Conservation (phyloP, 345 rosid genomes). For the Lumnitzera racemosa region DNA sequence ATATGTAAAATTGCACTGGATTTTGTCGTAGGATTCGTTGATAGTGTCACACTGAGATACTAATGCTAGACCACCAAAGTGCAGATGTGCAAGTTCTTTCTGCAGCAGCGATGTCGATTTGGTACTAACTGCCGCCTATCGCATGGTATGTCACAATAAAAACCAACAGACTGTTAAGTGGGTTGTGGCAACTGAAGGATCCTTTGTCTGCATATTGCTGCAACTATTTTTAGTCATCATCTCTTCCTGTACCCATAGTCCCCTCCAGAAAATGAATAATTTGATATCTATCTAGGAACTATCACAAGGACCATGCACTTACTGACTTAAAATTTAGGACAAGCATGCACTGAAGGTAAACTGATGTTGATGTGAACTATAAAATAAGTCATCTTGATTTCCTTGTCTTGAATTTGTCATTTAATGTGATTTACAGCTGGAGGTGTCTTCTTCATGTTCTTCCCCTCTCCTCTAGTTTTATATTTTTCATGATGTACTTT, state of each 20-base stretch:
- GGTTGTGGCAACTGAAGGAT: not conserved
- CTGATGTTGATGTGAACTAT: too few species aligned
- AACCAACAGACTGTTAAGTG: slow-evolving; percentile 7
- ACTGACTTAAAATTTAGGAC: too few species aligned
- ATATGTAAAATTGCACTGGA: not conserved
- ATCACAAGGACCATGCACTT: too few species aligned
- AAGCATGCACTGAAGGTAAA: too few species aligned
- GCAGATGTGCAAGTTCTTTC: slow-evolving; percentile 99
- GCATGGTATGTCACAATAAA: slow-evolving; percentile 62
- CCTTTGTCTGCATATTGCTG: not conserved
- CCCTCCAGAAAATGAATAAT: too few species aligned
- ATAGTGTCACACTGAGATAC: slow-evolving; percentile 18
- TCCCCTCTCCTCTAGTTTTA: too few species aligned
- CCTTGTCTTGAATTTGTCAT: too few species aligned
- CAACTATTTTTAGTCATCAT: not conserved
- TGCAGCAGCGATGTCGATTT: slow-evolving; percentile 94
- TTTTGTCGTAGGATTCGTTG: not conserved
- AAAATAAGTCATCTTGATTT: too few species aligned
- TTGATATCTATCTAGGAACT: too few species aligned
- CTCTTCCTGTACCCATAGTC: not conserved
- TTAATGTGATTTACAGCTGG: too few species aligned
- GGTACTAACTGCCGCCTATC: slow-evolving; percentile 83
- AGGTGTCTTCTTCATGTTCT: too few species aligned
- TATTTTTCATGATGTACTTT: too few species aligned
- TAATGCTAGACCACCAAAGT: slow-evolving; percentile 42